Evolutionary conservation across 305 asterid genomes (phyloP).

Genomic region (Fraxinus paxiana): DNA sequence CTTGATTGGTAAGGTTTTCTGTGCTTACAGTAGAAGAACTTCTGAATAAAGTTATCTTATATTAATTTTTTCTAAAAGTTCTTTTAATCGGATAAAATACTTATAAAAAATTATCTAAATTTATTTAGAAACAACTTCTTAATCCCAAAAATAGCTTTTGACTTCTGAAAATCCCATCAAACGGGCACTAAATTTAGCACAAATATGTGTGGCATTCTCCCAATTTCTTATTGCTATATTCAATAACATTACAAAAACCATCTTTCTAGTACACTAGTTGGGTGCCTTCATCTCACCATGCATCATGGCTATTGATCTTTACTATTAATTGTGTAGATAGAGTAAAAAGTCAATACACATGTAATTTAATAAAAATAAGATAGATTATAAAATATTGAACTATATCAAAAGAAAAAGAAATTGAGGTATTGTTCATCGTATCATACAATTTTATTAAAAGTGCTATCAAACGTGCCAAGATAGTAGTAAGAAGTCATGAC

Average conservation of each 20-base stretch:
- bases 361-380: too few species aligned
- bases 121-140: too few species aligned
- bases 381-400: not conserved
- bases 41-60: too few species aligned
- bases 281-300: not conserved
- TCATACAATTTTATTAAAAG: not conserved
- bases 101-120: too few species aligned
- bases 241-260: not conserved
- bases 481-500: not conserved
- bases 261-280: not conserved
- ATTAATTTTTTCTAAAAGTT: too few species aligned
- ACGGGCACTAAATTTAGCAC: not conserved
- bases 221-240: not conserved
- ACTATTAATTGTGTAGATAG: not conserved
- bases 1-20: not conserved
- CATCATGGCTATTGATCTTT: not conserved
- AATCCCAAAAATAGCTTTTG: too few species aligned
- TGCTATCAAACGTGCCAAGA: not conserved
- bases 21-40: too few species aligned
- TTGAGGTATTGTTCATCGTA: not conserved
- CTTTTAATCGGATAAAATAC: too few species aligned
- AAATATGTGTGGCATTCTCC: constrained; percentile 15
- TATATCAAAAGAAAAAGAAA: not conserved
- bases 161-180: too few species aligned
- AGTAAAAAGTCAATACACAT: not conserved